Percentiles rank a stretch among this genome's conserved stretches.
phyloP scores from a whole-genome alignment of 2,329 filamentous ascomycete genomes.

The Ophiostoma sp. region DNA sequence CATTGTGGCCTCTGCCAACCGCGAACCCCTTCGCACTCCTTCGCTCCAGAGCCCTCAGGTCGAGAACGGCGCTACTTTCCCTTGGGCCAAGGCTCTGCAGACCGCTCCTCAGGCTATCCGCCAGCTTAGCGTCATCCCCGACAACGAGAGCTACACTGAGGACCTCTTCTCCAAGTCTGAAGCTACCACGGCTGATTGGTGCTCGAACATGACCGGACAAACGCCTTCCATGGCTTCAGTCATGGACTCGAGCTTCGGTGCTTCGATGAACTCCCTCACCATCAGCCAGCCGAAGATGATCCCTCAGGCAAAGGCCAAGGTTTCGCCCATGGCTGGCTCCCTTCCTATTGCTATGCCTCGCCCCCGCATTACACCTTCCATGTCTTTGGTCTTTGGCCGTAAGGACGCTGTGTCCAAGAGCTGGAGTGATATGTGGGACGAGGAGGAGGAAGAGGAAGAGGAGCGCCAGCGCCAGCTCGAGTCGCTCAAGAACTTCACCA shows the following conservation, averaged over 20 bases:
- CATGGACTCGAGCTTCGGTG: conserved; percentile 72
- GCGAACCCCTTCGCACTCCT: conserved; percentile 90
- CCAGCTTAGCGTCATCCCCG: conserved; percentile 80
- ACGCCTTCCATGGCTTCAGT: conserved; percentile 80
- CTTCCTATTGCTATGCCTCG: conserved; percentile 76
- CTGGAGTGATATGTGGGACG: conserved; percentile 98
- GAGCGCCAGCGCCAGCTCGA: conserved; percentile 56
- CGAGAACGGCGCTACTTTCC: conserved; percentile 71
- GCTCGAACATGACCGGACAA: conserved; percentile 66
- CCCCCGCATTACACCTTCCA: conserved; percentile 61
- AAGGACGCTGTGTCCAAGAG: conserved; percentile 86
- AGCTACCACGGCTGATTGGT: conserved; percentile 64
- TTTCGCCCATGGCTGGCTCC: conserved; percentile 59
- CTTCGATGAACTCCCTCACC: conserved; percentile 71
- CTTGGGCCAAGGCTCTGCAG: conserved; percentile 88
- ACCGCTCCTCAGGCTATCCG: conserved; percentile 65
- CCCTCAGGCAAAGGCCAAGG: conserved; percentile 40
- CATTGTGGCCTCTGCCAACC: conserved; percentile 76
- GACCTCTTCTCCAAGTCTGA: conserved; percentile 80
- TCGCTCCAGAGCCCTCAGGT: conserved; percentile 84
- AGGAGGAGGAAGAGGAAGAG: conserved; percentile 70
- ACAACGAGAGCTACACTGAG: conserved; percentile 71
- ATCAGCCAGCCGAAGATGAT: conserved; percentile 44
- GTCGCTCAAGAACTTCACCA: conserved; percentile 61
- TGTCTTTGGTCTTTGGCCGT: conserved; percentile 75